Base-by-base conservation (phyloP, 2,329 filamentous ascomycete genomes). In the Periconia macrospinosa region DNA sequence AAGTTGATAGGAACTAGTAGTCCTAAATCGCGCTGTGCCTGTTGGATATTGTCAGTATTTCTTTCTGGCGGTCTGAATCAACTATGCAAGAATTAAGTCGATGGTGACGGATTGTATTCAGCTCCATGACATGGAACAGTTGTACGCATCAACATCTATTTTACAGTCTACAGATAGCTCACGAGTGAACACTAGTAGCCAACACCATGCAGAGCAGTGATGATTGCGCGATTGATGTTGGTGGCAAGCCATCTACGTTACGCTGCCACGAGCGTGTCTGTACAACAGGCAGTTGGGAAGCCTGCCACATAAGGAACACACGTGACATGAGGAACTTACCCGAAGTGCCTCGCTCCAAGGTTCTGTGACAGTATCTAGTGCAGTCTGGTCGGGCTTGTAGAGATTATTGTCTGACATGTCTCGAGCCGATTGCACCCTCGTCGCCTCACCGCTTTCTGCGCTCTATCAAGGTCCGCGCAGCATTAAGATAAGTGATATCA, bases 1-100 rank as follows among this genome's bases (percentile, higher is more conserved):
- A 78, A 87, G 62, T 88, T 86, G 62, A 89, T 80, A 2, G 86
- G 86, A 7, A 88, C 76, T 51, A 78, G 76, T 11, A 83, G 72
- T 19, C 80, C 78, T 41, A 86, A 74, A 75, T 89, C 86, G 69
- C 86, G 76, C 68, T 87, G 82, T 43, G 84, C 83, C 85, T 86
- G 61, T 37, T 43, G 19, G 30, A 27, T 11, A 35, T 40, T 40
- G 30, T 18, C n/a, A 40, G 19, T 40, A 40, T n/a, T 6, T 27
- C 23, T 27, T 27, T 15, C 19, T 15, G 17, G 11, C 17, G 41
- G 13, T 18, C 13, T 8, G 41, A 23, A 11, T 17, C 23, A 27
- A 27, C 41, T 3, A 42, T 42, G 17, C 19, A 17, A 19, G 17
- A 17, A 41, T 5, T 6, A 15, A 15, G 41, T 15, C 6, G 19